These are phyloP conservation scores for Fusarium tanahbumbuense DNA, from an alignment of 2,329 filamentous ascomycete species.

Conservation along the genomic window DNA sequence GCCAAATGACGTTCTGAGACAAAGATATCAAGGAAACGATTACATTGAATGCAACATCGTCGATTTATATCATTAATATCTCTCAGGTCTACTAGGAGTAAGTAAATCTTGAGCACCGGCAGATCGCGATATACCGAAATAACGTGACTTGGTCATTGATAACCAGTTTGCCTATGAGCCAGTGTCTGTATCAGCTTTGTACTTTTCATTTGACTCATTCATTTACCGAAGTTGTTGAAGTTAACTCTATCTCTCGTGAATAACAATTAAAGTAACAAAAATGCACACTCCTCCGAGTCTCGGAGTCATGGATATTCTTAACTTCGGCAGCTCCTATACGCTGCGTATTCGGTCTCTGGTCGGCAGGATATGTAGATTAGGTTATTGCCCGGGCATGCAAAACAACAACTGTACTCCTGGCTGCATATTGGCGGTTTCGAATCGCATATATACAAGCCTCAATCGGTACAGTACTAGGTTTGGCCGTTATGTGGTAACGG, in stretches of 20 bases:
- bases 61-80: not conserved
- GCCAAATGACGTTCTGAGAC: conserved; percentile 10
- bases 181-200: not conserved
- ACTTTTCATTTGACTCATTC: not conserved
- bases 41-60: no score
- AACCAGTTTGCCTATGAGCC: not conserved
- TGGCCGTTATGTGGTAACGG: not conserved
- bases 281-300: conserved; percentile 11
- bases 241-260: not conserved
- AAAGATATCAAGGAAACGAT: not conserved
- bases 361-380: not conserved
- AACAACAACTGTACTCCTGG: not conserved
- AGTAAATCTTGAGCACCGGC: not conserved
- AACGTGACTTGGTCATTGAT: not conserved
- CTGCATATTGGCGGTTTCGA: conserved; percentile 2
- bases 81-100: no score
- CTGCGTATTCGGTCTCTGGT: not conserved
- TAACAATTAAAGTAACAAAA: not conserved
- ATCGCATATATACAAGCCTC: not conserved
- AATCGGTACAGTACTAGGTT: not conserved
- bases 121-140: not conserved
- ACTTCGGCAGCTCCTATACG: not conserved
- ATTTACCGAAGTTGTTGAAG: not conserved
- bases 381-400: not conserved
- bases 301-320: conserved; percentile 7